Evolutionary conservation across 306 rosid genomes (phyloP).

Genomic region (Fagus crenata): DNA sequence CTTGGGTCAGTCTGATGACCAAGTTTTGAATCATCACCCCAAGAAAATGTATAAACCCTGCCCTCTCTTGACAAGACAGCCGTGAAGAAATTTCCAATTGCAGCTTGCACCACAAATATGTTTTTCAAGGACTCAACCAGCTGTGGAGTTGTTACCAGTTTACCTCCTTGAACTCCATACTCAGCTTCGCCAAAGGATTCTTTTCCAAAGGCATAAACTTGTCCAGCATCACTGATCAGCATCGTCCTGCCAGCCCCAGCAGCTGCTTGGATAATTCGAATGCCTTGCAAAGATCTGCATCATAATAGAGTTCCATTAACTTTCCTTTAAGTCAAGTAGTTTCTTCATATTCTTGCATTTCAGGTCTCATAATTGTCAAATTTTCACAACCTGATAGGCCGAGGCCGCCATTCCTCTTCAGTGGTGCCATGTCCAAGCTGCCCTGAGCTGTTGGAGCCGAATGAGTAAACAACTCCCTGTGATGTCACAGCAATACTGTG

Average conservation of each 20-base stretch:
- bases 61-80: conserved; percentile 96
- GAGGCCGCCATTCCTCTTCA: conserved; percentile 78
- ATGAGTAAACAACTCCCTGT: conserved; percentile 74
- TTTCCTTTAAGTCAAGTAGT: conserved; percentile 40
- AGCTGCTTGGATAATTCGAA: conserved; percentile 81
- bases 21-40: conserved; percentile 79
- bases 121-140: conserved; percentile 74
- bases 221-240: conserved; percentile 86
- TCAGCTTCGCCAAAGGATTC: conserved; percentile 86
- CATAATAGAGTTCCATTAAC: conserved; percentile 54
- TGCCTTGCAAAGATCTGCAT: conserved; percentile 90
- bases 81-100: conserved; percentile 90
- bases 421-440: conserved; percentile 90
- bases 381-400: conserved; percentile 67
- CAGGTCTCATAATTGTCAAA: conserved; percentile 21
- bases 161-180: conserved; percentile 65
- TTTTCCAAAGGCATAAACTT: conserved; percentile 82
- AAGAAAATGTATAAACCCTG: conserved; percentile 81
- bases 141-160: conserved; percentile 55
- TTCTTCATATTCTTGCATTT: conserved; percentile 37
- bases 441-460: conserved; percentile 88
- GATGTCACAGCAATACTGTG: conserved; percentile 93
- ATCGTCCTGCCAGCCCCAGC: conserved; percentile 91
- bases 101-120: conserved; percentile 94
- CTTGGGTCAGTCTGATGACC: conserved; percentile 82